Percentiles rank a stretch among this genome's conserved stretches.
Conservation (phyloP, 495 filamentous ascomycete genomes). For the Hyaloscypha variabilis region DNA sequence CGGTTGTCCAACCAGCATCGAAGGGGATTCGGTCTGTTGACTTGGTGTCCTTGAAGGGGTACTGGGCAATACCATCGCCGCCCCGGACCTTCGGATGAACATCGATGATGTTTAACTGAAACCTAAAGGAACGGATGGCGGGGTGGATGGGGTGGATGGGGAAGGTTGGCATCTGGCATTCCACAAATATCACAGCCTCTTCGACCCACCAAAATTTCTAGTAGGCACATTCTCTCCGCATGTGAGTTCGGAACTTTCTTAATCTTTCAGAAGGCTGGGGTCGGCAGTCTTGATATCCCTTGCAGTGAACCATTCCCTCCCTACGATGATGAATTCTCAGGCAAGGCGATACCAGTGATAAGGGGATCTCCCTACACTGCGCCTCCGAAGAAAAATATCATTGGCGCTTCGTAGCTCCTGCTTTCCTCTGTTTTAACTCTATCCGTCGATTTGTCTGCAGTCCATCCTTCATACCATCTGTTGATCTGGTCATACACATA, state of each 20-base stretch:
- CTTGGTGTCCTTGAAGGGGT: neutral
- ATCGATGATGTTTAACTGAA: neutral
- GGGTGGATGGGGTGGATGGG: slow-evolving; percentile 18
- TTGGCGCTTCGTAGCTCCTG: neutral
- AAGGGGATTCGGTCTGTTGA: neutral
- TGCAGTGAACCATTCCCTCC: slow-evolving; percentile 12
- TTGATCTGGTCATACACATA: neutral
- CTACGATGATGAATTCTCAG: slow-evolving; percentile 9
- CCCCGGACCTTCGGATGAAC: no score
- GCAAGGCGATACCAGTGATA: slow-evolving; percentile 13
- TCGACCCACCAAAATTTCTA: neutral
- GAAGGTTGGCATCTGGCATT: slow-evolving; percentile 9
- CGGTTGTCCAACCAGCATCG: neutral
- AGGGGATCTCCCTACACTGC: neutral
- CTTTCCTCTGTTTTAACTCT: slow-evolving; percentile 1
- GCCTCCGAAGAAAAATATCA: slow-evolving; percentile 3
- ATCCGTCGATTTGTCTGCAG: slow-evolving; percentile 3
- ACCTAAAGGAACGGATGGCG: neutral
- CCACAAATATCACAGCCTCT: neutral
- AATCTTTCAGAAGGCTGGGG: slow-evolving; percentile 13
- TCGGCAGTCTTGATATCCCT: slow-evolving; percentile 9
- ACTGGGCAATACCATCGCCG: no score
- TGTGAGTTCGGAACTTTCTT: neutral
- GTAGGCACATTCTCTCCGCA: neutral
- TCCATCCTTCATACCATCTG: slow-evolving; percentile 1